These are phyloP conservation scores for Xylaria hypoxylon DNA, from an alignment of 2,329 filamentous ascomycete species.

Conservation along the genomic window DNA sequence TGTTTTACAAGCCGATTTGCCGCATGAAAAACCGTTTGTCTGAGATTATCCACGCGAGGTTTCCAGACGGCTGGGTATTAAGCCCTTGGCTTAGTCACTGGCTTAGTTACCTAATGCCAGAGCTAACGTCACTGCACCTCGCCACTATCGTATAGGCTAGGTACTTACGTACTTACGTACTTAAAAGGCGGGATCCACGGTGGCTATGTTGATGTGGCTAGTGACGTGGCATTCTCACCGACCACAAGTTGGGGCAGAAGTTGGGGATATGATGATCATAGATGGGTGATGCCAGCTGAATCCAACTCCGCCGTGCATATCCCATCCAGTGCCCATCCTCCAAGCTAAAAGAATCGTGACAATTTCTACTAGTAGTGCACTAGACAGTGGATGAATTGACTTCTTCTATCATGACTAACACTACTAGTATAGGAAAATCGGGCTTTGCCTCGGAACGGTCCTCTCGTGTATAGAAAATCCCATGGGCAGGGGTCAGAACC, in stretches of 20 bases:
- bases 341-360: constrained; percentile 1
- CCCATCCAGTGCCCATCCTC: too few relatives aligned
- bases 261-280: constrained; percentile 17
- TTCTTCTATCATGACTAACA: constrained; percentile 30
- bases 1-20: constrained; percentile 40
- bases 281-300: constrained; percentile 20
- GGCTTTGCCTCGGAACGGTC: constrained; percentile 41
- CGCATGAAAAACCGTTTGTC: constrained; percentile 26
- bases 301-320: background rate
- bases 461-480: constrained; percentile 39
- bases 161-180: too few relatives aligned
- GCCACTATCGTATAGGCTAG: constrained; percentile 45
- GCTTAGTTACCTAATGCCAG: background rate
- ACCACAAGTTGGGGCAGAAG: constrained; percentile 38
- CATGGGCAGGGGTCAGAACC: constrained; percentile 41
- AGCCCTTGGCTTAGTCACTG: too few relatives aligned
- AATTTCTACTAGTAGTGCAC: background rate
- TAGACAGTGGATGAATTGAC: background rate
- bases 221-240: constrained; percentile 47
- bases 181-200: constrained; percentile 29
- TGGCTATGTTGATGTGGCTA: constrained; percentile 46
- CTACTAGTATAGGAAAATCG: constrained; percentile 9
- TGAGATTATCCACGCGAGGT: constrained; percentile 35
- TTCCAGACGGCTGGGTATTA: constrained; percentile 36
- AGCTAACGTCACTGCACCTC: constrained; percentile 48